Percentiles rank a stretch among this genome's conserved stretches.
Evolutionary conservation across 2,329 filamentous ascomycete species (phyloP).

Genomic region (Colletotrichum sidae): DNA sequence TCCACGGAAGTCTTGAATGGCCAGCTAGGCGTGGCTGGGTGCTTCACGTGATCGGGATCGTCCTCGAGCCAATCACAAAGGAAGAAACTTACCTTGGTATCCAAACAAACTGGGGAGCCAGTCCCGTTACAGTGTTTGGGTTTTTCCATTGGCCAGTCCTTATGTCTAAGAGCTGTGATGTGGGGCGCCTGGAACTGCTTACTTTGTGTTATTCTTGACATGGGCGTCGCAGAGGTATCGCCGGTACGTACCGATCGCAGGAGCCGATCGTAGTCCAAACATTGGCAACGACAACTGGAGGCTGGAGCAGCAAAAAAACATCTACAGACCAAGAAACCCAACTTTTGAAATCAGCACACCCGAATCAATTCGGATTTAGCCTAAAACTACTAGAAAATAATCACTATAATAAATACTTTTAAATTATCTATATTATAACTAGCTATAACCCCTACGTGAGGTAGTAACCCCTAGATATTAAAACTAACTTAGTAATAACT

Average conservation of each 20-base stretch:
- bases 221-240: constrained; percentile 6
- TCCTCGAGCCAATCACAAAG: background rate
- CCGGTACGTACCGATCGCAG: constrained; percentile 22
- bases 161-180: constrained; percentile 6
- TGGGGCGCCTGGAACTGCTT: constrained; percentile 25
- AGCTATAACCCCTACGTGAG: too few relatives aligned
- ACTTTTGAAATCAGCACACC: too few relatives aligned
- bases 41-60: constrained; percentile 18
- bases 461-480: too few relatives aligned
- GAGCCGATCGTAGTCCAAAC: constrained; percentile 21
- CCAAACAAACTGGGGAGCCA: constrained; percentile 19
- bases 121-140: constrained; percentile 26
- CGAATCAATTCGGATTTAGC: too few relatives aligned
- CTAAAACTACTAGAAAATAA: too few relatives aligned
- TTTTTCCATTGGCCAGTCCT: constrained; percentile 15
- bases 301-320: too few relatives aligned
- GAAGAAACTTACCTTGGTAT: too few relatives aligned
- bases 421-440: too few relatives aligned
- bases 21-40: constrained; percentile 22
- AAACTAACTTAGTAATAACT: too few relatives aligned
- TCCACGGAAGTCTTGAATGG: constrained; percentile 27
- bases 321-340: too few relatives aligned
- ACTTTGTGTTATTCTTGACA: constrained; percentile 38
- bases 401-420: too few relatives aligned
- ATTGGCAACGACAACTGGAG: constrained; percentile 15